Evolutionary conservation across 768 basidiomycete species (phyloP).

Genomic region (Mycena metata): DNA sequence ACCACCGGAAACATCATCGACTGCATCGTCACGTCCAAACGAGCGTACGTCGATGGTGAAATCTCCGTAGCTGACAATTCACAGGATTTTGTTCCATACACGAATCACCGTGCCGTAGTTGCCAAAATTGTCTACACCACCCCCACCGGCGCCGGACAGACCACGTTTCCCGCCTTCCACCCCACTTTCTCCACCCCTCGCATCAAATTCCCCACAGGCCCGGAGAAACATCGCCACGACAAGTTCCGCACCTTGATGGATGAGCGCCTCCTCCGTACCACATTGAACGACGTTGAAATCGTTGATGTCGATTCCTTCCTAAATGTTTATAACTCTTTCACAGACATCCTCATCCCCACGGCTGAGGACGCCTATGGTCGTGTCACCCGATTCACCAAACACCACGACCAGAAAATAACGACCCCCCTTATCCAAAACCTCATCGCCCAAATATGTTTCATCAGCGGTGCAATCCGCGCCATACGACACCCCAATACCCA

Average conservation of each 20-base stretch:
- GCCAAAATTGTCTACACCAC: constrained; percentile 1
- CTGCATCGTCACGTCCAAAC: constrained; percentile 18
- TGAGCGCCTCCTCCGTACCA: no score
- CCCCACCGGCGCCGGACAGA: not conserved
- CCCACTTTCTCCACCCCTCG: constrained; percentile 18
- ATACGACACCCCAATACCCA: no score
- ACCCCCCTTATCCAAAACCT: no score
- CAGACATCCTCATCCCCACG: not conserved
- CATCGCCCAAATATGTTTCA: no score
- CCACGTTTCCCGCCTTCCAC: not conserved
- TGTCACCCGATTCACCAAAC: no score
- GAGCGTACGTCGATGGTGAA: not conserved
- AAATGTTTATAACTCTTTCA: not conserved
- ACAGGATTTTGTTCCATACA: constrained; percentile 15
- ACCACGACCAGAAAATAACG: no score
- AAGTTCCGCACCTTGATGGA: no score
- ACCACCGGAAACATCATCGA: constrained; percentile 21
- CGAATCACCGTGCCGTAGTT: constrained; percentile 15
- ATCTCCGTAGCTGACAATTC: constrained; percentile 1
- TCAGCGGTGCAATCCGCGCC: no score
- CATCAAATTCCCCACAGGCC: constrained; percentile 4
- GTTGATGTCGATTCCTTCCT: not conserved
- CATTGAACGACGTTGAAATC: not conserved
- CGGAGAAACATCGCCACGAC: constrained; percentile 1
- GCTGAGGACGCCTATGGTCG: no score